phyloP scores from a whole-genome alignment of 345 rosid genomes.

The Moricandia moricandioides region DNA sequence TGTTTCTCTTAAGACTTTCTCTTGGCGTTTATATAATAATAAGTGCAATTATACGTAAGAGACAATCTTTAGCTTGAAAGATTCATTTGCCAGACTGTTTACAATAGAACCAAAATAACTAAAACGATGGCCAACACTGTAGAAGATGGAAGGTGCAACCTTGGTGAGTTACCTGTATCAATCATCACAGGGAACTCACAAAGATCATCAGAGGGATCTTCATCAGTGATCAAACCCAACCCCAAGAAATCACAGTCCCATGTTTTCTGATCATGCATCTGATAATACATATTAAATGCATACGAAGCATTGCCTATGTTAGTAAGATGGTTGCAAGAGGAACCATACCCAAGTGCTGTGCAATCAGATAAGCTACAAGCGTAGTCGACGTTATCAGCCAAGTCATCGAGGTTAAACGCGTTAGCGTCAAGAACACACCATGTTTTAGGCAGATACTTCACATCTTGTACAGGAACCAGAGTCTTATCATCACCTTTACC shows the following conservation, averaged over 20 bases:
- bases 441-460: conserved; percentile 44
- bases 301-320: conserved; percentile 70
- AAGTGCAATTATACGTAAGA: background rate
- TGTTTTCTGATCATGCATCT: conserved; percentile 50
- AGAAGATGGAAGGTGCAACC: conserved; percentile 14
- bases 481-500: conserved; percentile 43
- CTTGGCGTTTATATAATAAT: background rate
- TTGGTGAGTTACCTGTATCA: conserved; percentile 33
- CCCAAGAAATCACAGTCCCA: conserved; percentile 79
- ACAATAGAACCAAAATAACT: conserved; percentile 21
- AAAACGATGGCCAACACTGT: conserved; percentile 16
- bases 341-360: conserved; percentile 70
- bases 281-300: conserved; percentile 82
- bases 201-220: conserved; percentile 58
- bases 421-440: conserved; percentile 66
- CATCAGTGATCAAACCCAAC: conserved; percentile 48
- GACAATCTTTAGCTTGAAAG: background rate
- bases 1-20: background rate
- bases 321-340: conserved; percentile 63
- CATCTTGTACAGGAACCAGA: conserved; percentile 54
- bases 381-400: conserved; percentile 52
- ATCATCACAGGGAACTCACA: conserved; percentile 76
- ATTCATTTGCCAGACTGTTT: conserved; percentile 18
- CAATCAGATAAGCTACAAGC: conserved; percentile 78
- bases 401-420: conserved; percentile 38